Conservation (phyloP, 306 rosid species). For the Senna tora region DNA sequence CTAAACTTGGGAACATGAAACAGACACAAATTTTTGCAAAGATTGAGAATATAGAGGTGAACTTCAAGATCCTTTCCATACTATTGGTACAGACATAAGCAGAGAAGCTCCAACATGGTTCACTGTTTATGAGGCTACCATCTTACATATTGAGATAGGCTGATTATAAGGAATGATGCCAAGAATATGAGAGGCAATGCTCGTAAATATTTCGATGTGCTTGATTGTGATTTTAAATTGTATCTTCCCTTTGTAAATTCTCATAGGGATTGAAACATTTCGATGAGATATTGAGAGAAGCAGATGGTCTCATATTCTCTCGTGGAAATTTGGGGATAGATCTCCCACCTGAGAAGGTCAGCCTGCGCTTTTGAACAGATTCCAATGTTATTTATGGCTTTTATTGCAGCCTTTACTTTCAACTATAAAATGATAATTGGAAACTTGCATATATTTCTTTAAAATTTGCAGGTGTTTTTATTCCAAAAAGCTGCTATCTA, state of each 20-base stretch:
- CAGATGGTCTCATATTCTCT: constrained; percentile 69
- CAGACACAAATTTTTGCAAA: constrained; percentile 83
- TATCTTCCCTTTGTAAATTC: constrained; percentile 7
- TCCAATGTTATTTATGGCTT: background rate
- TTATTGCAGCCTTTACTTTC: constrained; percentile 4
- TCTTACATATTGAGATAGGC: background rate
- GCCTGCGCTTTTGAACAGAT: constrained; percentile 23
- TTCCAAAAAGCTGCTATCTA: constrained; percentile 94
- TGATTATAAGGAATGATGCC: background rate
- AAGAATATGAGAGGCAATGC: background rate
- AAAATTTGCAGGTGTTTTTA: constrained; percentile 66
- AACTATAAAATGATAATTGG: background rate
- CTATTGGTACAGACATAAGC: background rate
- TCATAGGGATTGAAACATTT: constrained; percentile 65
- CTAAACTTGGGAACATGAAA: constrained; percentile 52
- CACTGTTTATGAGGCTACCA: background rate
- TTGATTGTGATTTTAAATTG: constrained; percentile 26
- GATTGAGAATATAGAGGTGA: constrained; percentile 79
- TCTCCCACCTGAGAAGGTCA: constrained; percentile 81
- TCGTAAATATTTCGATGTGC: background rate
- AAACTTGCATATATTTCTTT: background rate
- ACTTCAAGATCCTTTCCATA: background rate
- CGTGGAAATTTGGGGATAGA: constrained; percentile 82
- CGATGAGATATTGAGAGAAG: constrained; percentile 74
- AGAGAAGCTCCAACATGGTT: background rate